Evolutionary conservation across 768 basidiomycete genomes (phyloP).

Genomic region (Obba rivulosa): DNA sequence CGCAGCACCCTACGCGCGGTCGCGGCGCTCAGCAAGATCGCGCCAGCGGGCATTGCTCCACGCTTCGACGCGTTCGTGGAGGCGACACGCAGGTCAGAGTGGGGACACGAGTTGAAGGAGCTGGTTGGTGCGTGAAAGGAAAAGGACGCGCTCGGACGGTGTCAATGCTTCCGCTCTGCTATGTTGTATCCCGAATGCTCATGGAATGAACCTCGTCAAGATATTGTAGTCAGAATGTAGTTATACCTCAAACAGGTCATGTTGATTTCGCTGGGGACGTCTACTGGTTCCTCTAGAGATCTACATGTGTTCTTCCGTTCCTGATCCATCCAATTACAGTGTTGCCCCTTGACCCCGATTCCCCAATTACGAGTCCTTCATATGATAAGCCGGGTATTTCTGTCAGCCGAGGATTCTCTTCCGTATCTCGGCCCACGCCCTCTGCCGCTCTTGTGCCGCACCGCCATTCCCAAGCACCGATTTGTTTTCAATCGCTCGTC

Average conservation of each 20-base stretch:
- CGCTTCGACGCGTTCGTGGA: slow-evolving; percentile 81
- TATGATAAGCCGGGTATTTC: not conserved
- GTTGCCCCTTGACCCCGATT: too few relatives aligned
- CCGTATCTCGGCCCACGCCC: slow-evolving; percentile 52
- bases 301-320: too few relatives aligned
- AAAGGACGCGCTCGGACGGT: too few relatives aligned
- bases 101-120: slow-evolving; percentile 70
- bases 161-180: too few relatives aligned
- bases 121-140: slow-evolving; percentile 29
- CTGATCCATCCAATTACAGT: too few relatives aligned
- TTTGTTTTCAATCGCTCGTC: slow-evolving; percentile 92
- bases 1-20: slow-evolving; percentile 85
- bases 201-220: too few relatives aligned
- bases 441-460: slow-evolving; percentile 54
- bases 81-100: slow-evolving; percentile 61
- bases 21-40: slow-evolving; percentile 78
- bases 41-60: slow-evolving; percentile 52
- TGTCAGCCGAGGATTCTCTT: slow-evolving; percentile 28
- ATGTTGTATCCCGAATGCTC: too few relatives aligned
- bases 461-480: slow-evolving; percentile 71
- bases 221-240: too few relatives aligned
- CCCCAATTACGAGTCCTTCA: too few relatives aligned
- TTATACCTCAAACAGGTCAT: too few relatives aligned
- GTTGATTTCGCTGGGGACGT: too few relatives aligned
- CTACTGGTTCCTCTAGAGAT: too few relatives aligned